Evolutionary conservation across 176 grass and related monocot species (phyloP), one percentile per base, ranked within the genome.

Genomic region (Carex myosuroides): DNA sequence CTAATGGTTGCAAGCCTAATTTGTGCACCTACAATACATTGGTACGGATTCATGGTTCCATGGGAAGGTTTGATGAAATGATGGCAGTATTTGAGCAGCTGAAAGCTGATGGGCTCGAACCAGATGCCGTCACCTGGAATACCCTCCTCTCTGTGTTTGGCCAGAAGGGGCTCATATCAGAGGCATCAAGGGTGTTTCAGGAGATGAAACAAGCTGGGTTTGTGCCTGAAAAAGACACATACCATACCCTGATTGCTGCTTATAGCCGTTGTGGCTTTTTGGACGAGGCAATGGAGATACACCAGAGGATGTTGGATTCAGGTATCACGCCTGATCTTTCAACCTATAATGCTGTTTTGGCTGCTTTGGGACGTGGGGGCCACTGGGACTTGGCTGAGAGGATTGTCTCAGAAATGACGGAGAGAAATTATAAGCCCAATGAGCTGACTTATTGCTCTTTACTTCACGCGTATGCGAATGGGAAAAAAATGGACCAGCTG

Each of bases 141-240:
- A 95, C 91, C 0, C 88, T 98, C 8, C 84, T 98, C 32, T 80
- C 89, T 0, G 95, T 98, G 22, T 93, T 98, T 81, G 95, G 95
- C 33, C 92, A 94, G 78, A 94, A 95, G 75, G 92, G 95, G 63
- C 60, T 98, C 50, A 87, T 94, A 13, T 71, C 95, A 1, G 95
- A 95, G 78, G 89, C 95, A 22, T 90, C 86, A 48, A 82, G 80
- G 62, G 84, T 98, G 50, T 93, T 98, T 80, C 91, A 98, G 86
- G 95, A 95, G 70, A 98, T 98, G 95, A 98, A 95, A 76, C 92
- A 84, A 50, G 86, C 95, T 52, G 95, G 95, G 20, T 98, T 93
- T 87, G 84, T 98, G 21, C 95, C 89, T 3, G 88, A 98, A 88
- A 91, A 84, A 62, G 92, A 98, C 33, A 95, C 95, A 48, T 98